Base-by-base conservation (phyloP, 345 rosid genomes). In the Nasturtium officinale region DNA sequence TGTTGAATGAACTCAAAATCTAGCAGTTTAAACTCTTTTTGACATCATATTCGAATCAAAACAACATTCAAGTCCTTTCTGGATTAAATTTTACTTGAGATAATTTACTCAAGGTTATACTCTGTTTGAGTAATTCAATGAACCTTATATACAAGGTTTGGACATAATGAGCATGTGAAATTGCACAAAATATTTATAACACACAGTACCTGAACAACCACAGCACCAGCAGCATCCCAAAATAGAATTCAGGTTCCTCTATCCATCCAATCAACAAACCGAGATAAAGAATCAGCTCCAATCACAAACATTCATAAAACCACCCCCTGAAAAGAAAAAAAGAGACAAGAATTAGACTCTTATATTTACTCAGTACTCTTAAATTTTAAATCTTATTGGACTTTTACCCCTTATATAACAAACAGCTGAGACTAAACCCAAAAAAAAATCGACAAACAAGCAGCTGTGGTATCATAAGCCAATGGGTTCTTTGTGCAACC, bases 141-240 rank as follows among this genome's bases (percentile, higher is more conserved):
- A 73, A 32, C 5, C 29, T 43, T 32, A 6, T 21, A 32, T 0
- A 26, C 5, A 18, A 30, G 12, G 32, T 9, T 54, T 40, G 20
- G 40, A 68, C 42, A 67, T 28, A 55, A 55, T 13, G 43, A 11
- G 3, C 0, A 3, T 50, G 0, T 16, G 3, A 56, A 5, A 48
- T 7, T 45, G 66, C 0, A 12, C 11, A 43, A 42, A n/a, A 42
- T 20, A 21, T 42, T 61, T 20, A 53, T 7, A 66, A 13, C 57
- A 45, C 58, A 8, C 3, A 69, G 46, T 82, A 90, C 99, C 96
- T 95, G 97, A 65, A 95, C 79, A n/a, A 95, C 70, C 23, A 95
- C 96, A 32, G 99, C 99, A 55, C 97, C 99, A 8, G 96, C 99
- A 38, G 94, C 99, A 45, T 91, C 99, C 16, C 99, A 97, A 48